These are phyloP conservation scores for Eruca vesicaria DNA, from an alignment of 441 rosid species.

Conservation along the genomic window DNA sequence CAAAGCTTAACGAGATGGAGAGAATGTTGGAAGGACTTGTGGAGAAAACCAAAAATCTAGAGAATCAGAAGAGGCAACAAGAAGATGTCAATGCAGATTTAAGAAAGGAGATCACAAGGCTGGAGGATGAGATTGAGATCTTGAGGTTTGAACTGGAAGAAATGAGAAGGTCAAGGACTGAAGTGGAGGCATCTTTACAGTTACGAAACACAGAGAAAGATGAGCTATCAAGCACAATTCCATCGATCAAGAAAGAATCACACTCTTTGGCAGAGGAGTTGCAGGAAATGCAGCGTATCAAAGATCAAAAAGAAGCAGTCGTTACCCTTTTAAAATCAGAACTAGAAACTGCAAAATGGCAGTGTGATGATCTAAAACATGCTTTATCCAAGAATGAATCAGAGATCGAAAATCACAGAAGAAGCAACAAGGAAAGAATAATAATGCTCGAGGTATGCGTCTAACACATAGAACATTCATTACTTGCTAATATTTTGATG, in stretches of 20 bases:
- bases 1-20: conserved; percentile 52
- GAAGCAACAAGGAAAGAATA: conserved; percentile 51
- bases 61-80: conserved; percentile 48
- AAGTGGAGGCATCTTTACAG: too few relatives aligned
- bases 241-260: conserved; percentile 53
- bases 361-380: conserved; percentile 45
- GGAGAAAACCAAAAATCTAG: conserved; percentile 54
- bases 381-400: conserved; percentile 46
- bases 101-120: conserved; percentile 40
- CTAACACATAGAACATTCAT: neutral
- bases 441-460: conserved; percentile 61
- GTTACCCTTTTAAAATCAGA: conserved; percentile 48
- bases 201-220: conserved; percentile 10
- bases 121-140: conserved; percentile 54
- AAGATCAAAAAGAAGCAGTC: conserved; percentile 53
- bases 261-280: conserved; percentile 48
- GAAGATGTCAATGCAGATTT: conserved; percentile 46
- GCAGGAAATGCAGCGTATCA: conserved; percentile 22
- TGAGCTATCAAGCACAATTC: conserved; percentile 42
- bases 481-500: neutral
- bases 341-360: conserved; percentile 40
- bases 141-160: conserved; percentile 49
- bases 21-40: conserved; percentile 44
- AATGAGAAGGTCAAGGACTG: neutral
- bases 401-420: conserved; percentile 60